Evolutionary conservation across 2,329 filamentous ascomycete species (phyloP).

Genomic region (Sporothrix humicola): DNA sequence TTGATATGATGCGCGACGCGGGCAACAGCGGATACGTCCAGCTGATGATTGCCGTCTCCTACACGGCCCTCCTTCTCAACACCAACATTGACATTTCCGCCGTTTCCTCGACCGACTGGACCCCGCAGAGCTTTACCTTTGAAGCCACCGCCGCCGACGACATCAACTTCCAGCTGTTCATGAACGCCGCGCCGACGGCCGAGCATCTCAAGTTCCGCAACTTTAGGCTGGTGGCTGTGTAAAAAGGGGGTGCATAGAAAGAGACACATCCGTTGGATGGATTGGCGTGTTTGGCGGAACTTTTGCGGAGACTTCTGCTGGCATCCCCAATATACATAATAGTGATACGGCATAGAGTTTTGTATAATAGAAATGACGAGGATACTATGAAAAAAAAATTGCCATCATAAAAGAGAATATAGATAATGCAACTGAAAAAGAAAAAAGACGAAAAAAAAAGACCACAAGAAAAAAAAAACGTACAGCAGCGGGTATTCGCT

Average conservation of each 20-base stretch:
- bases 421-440: too few relatives aligned
- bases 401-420: too few relatives aligned
- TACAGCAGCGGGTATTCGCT: too few relatives aligned
- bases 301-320: background rate
- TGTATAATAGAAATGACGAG: background rate
- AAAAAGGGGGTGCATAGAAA: background rate
- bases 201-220: background rate
- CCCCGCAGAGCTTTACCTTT: background rate
- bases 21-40: background rate
- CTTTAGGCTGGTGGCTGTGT: background rate
- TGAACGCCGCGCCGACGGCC: background rate
- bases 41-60: background rate
- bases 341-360: background rate
- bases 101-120: slow-evolving; percentile 3
- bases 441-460: too few relatives aligned
- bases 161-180: background rate
- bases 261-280: background rate
- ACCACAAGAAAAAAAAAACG: too few relatives aligned
- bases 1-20: background rate
- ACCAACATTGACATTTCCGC: background rate
- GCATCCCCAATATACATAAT: background rate
- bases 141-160: background rate
- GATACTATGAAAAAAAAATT: too few relatives aligned
- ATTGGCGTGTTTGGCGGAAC: background rate
- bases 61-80: background rate